Evolutionary conservation across 441 rosid species (phyloP).

Genomic region (Adansonia madagascariensis): DNA sequence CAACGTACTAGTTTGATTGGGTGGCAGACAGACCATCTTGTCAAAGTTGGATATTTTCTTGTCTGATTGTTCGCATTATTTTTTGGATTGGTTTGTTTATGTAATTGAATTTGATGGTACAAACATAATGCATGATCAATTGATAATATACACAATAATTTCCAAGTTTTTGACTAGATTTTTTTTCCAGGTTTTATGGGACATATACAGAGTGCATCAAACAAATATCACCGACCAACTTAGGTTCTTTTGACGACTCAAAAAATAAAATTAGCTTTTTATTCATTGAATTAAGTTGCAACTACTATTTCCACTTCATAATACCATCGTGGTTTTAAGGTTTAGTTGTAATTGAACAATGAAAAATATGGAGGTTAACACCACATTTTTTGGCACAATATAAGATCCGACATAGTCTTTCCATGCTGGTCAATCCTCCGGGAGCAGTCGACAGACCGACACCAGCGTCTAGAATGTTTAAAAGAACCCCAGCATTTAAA

Average conservation of each 20-base stretch:
- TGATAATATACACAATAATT: conserved; percentile 16
- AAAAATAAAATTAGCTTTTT: not conserved
- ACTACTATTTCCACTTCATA: not conserved
- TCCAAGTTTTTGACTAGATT: not conserved
- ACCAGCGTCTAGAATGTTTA: no score
- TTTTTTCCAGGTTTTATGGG: not conserved
- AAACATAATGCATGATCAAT: not conserved
- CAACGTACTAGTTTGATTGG: conserved; percentile 4
- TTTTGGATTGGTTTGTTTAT: conserved; percentile 15
- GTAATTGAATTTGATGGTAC: not conserved
- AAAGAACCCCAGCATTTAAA: conserved; percentile 16
- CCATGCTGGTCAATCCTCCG: conserved; percentile 89
- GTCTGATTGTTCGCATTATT: not conserved
- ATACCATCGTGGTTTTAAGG: not conserved
- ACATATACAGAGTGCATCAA: no score
- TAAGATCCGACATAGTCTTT: conserved; percentile 73
- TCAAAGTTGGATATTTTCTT: not conserved
- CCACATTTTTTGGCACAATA: conserved; percentile 64
- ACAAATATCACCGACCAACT: no score
- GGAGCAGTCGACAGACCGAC: conserved; percentile 28
- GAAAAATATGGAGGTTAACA: conserved; percentile 35
- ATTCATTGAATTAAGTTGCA: not conserved
- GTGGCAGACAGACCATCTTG: conserved; percentile 1
- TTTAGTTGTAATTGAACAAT: not conserved
- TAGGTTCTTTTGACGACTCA: no score